Evolutionary conservation across 345 rosid species (phyloP), one percentile per base, ranked within the genome.

Genomic region (Aquilaria yunnanensis): DNA sequence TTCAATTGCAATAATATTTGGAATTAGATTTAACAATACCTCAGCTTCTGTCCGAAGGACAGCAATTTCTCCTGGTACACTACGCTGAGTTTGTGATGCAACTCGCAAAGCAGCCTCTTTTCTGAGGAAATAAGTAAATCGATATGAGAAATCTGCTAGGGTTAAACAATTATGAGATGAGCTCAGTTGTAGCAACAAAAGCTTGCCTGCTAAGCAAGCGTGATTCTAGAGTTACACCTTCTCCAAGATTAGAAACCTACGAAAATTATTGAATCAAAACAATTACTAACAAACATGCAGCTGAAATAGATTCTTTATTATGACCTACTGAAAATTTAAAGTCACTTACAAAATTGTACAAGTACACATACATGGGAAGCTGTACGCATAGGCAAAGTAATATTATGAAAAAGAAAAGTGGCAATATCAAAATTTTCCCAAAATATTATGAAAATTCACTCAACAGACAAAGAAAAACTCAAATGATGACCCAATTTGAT

Each of bases 201-300:
- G 61, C 80, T 85, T 78, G 75, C 98, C 98, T 85, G 91, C 87
- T 87, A 72, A 85, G 59, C 77, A 87, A 81, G 66, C 85, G 85
- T 66, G 90, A 90, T 72, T 87, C 96, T 63, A 92, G 69, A 45
- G 90, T 82, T 48, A 78, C 84, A 73, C 98, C 96, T 79, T 89
- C 98, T 60, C 96, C 98, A 60, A 89, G 88, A 47, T 78, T 77
- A 61, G 90, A 88, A 71, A 89, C 88, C 98, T 92, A 76, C 34
- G 65, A 59, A 54, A 66, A 54, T 54, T 34, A n/a, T 31, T 64
- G 34, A 67, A 54, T 61, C 56, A 50, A 33, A 37, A 37, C 8
- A 37, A 4, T 37, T 8, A 4, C 8, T 37, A 8, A 4, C 43
- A 37, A 37, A 37, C 43, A 37, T 37, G 2, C 4, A 4, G 43